Percentiles rank a stretch among this genome's conserved stretches.
Evolutionary conservation across 1,284 basidiomycete genomes (phyloP).

Genomic region (Termitomyces sp.): DNA sequence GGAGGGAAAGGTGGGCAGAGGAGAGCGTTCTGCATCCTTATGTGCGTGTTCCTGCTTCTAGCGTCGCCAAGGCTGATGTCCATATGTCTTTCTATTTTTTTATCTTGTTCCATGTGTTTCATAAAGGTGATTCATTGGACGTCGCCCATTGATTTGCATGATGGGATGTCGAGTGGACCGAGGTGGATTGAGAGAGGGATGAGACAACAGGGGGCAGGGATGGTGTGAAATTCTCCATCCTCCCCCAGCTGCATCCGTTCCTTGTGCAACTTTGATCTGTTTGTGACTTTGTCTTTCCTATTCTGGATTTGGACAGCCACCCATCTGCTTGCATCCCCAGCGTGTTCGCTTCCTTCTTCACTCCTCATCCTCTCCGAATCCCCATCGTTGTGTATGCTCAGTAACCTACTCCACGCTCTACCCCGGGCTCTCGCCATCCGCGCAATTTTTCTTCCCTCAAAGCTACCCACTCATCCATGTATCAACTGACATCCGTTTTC

Average conservation of each 20-base stretch:
- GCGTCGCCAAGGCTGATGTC: neutral
- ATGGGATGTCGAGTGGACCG: neutral
- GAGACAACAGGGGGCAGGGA: neutral
- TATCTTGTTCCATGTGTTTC: neutral
- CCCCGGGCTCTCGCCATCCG: neutral
- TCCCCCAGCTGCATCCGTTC: neutral
- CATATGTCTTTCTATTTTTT: neutral
- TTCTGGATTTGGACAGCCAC: neutral
- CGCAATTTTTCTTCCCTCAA: neutral
- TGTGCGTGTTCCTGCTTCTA: slow-evolving; percentile 6
- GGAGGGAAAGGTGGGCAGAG: neutral
- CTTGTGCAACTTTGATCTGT: neutral
- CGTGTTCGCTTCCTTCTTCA: neutral
- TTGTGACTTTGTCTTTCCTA: neutral
- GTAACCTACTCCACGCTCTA: neutral
- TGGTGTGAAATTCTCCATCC: neutral
- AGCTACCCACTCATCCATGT: neutral
- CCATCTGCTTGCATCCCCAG: neutral
- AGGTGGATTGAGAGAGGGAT: neutral
- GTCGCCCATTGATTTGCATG: slow-evolving; percentile 8
- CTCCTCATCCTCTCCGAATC: neutral
- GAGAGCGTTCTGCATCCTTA: slow-evolving; percentile 14
- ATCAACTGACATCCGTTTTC: neutral
- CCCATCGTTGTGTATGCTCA: neutral
- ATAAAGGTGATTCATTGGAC: slow-evolving; percentile 5